phyloP scores from a whole-genome alignment of 1,284 basidiomycete species.

The Fomitopsis betulina region DNA sequence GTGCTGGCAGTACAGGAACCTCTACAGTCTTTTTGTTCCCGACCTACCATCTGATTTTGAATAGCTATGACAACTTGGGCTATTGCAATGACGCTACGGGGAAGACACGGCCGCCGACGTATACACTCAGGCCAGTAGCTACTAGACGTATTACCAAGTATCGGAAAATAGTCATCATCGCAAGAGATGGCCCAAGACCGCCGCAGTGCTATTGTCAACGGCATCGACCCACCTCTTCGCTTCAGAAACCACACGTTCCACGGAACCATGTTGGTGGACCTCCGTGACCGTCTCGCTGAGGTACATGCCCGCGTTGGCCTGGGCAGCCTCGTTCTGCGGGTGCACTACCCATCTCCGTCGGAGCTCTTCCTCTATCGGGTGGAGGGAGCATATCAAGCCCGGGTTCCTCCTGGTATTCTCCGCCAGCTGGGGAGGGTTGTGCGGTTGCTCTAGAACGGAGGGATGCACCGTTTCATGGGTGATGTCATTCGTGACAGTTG shows the following conservation, averaged over 20 bases:
- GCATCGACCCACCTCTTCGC: background rate
- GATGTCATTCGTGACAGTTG: conserved; percentile 36
- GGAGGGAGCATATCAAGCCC: conserved; percentile 37
- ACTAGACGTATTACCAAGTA: too few species aligned
- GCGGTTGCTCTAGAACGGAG: conserved; percentile 47
- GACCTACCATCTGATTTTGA: too few species aligned
- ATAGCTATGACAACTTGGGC: too few species aligned
- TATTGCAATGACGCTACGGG: background rate
- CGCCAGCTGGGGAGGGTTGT: conserved; percentile 31
- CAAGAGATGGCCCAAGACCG: background rate
- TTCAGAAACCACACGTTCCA: background rate
- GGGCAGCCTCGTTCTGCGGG: background rate
- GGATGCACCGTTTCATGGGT: conserved; percentile 60
- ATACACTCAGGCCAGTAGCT: too few species aligned
- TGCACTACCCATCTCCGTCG: conserved; percentile 36
- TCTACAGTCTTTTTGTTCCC: too few species aligned
- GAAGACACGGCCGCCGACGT: background rate
- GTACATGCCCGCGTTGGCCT: background rate
- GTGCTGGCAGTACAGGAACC: too few species aligned
- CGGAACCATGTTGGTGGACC: background rate
- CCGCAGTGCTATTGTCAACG: background rate
- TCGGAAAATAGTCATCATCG: background rate
- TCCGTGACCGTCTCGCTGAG: background rate
- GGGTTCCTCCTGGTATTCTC: conserved; percentile 37
- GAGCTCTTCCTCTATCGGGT: conserved; percentile 49